A percentile compares a stretch with the other conserved stretches of the same genome.
Evolutionary conservation across 2,329 filamentous ascomycete species (phyloP).

Genomic region (Fusarium subtropicale): DNA sequence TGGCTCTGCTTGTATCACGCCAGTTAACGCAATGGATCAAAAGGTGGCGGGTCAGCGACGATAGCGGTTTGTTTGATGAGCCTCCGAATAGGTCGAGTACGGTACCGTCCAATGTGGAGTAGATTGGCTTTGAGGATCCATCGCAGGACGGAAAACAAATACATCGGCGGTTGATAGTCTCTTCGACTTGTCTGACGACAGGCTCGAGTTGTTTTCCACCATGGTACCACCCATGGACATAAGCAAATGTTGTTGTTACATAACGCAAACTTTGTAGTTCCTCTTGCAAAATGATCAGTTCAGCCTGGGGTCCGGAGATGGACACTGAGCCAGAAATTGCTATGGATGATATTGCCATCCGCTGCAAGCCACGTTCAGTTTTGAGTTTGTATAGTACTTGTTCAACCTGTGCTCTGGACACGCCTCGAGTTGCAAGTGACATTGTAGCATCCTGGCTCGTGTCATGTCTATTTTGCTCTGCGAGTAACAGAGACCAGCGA

Average conservation of each 20-base stretch:
- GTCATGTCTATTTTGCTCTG: not conserved
- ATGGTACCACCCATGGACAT: slow-evolving; percentile 16
- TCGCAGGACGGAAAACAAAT: not conserved
- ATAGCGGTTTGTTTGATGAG: not conserved
- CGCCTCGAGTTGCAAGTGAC: not conserved
- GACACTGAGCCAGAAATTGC: not conserved
- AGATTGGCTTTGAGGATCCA: not conserved
- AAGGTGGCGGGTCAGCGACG: not conserved
- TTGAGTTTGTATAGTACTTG: not conserved
- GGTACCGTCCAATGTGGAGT: not conserved
- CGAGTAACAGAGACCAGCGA: not conserved
- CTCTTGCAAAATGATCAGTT: not conserved
- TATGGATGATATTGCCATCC: not conserved
- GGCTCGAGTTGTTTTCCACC: not conserved
- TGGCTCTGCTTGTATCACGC: not conserved
- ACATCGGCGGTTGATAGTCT: not conserved
- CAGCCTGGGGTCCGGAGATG: not conserved
- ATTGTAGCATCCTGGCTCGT: not conserved
- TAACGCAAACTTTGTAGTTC: not conserved
- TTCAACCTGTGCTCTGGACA: not conserved
- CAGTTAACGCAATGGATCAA: not conserved
- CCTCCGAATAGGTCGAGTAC: not conserved
- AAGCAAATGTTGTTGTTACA: not conserved
- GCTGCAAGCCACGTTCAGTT: not conserved
- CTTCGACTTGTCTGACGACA: not conserved